Percentiles rank a stretch among this genome's conserved stretches.
phyloP scores from a whole-genome alignment of 768 basidiomycete species.

The Podaxis sp. region DNA sequence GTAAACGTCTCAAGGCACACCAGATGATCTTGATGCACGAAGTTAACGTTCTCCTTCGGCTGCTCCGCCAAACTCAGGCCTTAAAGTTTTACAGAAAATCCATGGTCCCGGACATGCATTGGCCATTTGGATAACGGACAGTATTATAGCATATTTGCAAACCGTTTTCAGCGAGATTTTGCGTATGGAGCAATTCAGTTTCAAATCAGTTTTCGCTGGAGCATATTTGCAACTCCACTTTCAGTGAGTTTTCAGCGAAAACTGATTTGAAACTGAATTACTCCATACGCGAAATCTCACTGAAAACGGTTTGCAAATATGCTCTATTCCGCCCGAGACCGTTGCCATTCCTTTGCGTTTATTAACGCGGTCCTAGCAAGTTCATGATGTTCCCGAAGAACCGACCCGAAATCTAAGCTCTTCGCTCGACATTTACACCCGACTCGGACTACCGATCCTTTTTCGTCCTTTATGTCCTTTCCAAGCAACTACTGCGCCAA shows the following conservation, averaged over 20 bases:
- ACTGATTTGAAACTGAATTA: too few relatives aligned
- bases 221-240: too few relatives aligned
- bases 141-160: too few relatives aligned
- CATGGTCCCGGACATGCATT: neutral
- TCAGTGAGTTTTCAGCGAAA: too few relatives aligned
- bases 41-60: too few relatives aligned
- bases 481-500: too few relatives aligned
- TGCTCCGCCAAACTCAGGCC: neutral
- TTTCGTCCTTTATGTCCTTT: too few relatives aligned
- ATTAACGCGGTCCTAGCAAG: neutral
- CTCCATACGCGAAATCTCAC: too few relatives aligned
- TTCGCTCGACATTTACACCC: neutral
- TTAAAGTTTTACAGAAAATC: neutral
- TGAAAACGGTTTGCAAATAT: too few relatives aligned
- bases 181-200: too few relatives aligned
- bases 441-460: neutral
- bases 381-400: neutral
- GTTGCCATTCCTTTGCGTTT: neutral
- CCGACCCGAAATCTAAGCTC: neutral
- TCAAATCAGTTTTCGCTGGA: too few relatives aligned
- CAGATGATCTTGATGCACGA: neutral
- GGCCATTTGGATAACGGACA: neutral
- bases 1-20: neutral
- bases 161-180: too few relatives aligned
- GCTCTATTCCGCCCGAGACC: neutral